A percentile compares a stretch with the other conserved stretches of the same genome.
Evolutionary conservation across 1,139 yeast species (phyloP).

Genomic region (Pneumocystis wakefieldiae): DNA sequence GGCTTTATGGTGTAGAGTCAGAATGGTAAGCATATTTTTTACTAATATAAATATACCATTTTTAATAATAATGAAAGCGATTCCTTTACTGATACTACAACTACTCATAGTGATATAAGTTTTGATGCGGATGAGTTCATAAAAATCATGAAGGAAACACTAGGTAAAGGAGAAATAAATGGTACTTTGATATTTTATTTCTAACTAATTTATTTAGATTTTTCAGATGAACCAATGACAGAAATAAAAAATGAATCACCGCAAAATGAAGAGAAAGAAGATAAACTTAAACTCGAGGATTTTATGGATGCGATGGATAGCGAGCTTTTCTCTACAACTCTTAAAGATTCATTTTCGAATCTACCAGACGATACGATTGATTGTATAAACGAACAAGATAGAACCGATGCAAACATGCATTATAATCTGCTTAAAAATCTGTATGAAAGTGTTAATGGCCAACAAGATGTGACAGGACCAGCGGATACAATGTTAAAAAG

Average conservation of each 20-base stretch:
- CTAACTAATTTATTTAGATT: slow-evolving; percentile 6
- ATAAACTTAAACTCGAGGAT: slow-evolving; percentile 11
- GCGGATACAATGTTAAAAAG: neutral
- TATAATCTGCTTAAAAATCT: neutral
- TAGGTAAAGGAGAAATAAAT: slow-evolving; percentile 18
- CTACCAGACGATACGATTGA: neutral
- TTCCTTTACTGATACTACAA: slow-evolving; percentile 16
- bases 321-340: slow-evolving; percentile 4
- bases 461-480: neutral
- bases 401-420: neutral
- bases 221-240: slow-evolving; percentile 15
- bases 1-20: slow-evolving; percentile 18
- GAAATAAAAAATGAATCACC: slow-evolving; percentile 9
- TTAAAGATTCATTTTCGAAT: neutral
- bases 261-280: neutral
- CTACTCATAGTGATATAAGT: slow-evolving; percentile 22
- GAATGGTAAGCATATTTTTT: slow-evolving; percentile 13
- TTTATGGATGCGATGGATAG: slow-evolving; percentile 16
- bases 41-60: neutral
- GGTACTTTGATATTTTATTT: slow-evolving; percentile 8
- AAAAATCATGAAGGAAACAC: slow-evolving; percentile 42
- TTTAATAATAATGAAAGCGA: slow-evolving; percentile 15
- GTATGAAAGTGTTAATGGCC: neutral
- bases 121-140: slow-evolving; percentile 51
- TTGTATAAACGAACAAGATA: neutral